These are phyloP conservation scores for Cokeromyces recurvatus DNA, from an alignment of 371 early-diverging fungal species.

Conservation along the genomic window DNA sequence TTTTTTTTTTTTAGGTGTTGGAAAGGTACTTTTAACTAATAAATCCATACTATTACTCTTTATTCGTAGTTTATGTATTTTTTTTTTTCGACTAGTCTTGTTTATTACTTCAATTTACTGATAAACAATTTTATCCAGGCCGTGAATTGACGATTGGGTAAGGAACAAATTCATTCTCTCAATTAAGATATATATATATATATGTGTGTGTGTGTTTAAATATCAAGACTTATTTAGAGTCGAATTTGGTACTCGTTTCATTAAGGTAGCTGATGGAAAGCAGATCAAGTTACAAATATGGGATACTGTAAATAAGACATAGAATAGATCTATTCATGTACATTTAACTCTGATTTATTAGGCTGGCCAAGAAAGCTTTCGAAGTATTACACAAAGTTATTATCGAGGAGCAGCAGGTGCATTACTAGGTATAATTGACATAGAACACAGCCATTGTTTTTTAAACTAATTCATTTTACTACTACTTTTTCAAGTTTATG, in stretches of 20 bases:
- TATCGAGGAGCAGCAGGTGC: conserved; percentile 97
- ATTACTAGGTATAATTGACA: conserved; percentile 51
- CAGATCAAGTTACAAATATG: conserved; percentile 97
- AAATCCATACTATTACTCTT: no score
- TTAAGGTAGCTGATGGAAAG: conserved; percentile 66
- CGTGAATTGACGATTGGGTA: conserved; percentile 87
- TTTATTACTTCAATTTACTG: conserved; percentile 77
- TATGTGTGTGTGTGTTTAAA: no score
- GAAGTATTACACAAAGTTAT: conserved; percentile 95
- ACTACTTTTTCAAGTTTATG: no score
- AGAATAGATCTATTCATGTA: neutral
- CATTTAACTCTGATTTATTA: no score
- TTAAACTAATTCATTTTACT: no score
- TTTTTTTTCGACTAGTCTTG: conserved; percentile 53
- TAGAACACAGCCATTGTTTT: no score
- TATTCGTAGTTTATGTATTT: no score
- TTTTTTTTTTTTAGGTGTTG: conserved; percentile 54
- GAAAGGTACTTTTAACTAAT: conserved; percentile 49
- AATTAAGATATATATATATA: no score
- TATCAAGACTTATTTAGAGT: conserved; percentile 40
- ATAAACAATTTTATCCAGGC: conserved; percentile 76
- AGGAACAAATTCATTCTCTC: conserved; percentile 3
- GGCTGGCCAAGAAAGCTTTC: conserved; percentile 95
- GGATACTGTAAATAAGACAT: conserved; percentile 84
- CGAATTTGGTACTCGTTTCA: conserved; percentile 79